These are phyloP conservation scores for Xenosphaeropsis pyriputrescens DNA, from an alignment of 2,329 filamentous ascomycete genomes.

Conservation along the genomic window DNA sequence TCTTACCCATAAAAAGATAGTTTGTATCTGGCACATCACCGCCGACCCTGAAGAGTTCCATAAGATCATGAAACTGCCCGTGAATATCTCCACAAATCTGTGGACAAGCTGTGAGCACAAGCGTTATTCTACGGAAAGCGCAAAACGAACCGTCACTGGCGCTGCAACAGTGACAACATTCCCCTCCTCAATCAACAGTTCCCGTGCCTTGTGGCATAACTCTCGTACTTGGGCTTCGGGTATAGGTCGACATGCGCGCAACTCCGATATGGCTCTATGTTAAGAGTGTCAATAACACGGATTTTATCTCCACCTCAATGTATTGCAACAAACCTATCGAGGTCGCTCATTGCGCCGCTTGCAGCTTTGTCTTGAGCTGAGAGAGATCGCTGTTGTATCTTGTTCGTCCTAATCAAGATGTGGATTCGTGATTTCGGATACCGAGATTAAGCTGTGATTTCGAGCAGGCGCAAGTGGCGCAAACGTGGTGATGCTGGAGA, in stretches of 20 bases:
- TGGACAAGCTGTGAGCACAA: background rate
- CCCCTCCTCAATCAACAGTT: constrained; percentile 91
- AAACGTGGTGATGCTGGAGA: too few species aligned
- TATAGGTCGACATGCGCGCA: constrained; percentile 91
- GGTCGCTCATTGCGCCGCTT: constrained; percentile 60
- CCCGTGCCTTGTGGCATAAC: constrained; percentile 91
- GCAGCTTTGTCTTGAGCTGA: too few species aligned
- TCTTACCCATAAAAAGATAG: constrained; percentile 88
- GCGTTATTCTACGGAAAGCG: background rate
- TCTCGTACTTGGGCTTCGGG: constrained; percentile 92
- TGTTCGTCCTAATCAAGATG: too few species aligned
- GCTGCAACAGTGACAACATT: constrained; percentile 94
- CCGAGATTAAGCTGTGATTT: too few species aligned
- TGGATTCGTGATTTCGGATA: too few species aligned
- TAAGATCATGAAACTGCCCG: constrained; percentile 90
- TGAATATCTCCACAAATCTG: constrained; percentile 95
- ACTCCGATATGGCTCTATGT: constrained; percentile 76
- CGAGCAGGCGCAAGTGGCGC: too few species aligned
- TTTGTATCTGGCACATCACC: constrained; percentile 92
- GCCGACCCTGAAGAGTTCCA: constrained; percentile 91
- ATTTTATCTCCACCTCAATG: background rate
- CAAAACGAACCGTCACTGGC: constrained; percentile 62
- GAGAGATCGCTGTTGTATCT: too few species aligned
- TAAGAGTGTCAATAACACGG: constrained; percentile 6
- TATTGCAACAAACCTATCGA: constrained; percentile 55